A percentile compares a stretch with the other conserved stretches of the same genome.
Evolutionary conservation across 306 rosid species (phyloP).

Genomic region (Prunus salicina): DNA sequence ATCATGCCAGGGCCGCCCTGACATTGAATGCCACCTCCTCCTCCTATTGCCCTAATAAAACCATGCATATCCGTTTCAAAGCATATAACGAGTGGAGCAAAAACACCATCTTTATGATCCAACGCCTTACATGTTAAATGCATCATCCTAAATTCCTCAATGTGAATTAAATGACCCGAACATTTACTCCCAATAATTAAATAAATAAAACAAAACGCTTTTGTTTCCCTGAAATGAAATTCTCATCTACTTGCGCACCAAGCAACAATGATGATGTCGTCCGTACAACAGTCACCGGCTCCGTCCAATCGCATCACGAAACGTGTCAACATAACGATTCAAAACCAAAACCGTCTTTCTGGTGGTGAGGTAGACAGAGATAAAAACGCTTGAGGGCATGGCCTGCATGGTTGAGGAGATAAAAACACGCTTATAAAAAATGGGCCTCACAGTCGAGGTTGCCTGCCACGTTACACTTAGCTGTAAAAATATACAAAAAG

Average conservation of each 20-base stretch:
- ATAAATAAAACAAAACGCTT: background rate
- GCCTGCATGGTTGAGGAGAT: slow-evolving; percentile 19
- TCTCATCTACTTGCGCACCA: background rate
- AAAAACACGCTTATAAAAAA: slow-evolving; percentile 6
- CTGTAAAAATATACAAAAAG: slow-evolving; percentile 9
- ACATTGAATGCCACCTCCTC: background rate
- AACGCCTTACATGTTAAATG: background rate
- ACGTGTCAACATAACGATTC: background rate
- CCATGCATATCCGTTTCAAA: slow-evolving; percentile 3
- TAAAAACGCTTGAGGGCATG: background rate
- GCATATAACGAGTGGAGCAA: background rate
- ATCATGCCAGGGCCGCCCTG: too few species aligned
- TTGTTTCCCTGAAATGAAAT: too few species aligned
- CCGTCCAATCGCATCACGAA: background rate
- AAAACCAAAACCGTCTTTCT: background rate
- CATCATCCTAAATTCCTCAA: background rate
- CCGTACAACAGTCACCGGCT: background rate
- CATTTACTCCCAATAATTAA: slow-evolving; percentile 1
- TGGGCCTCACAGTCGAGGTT: slow-evolving; percentile 33
- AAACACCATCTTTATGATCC: slow-evolving; percentile 16
- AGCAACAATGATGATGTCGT: background rate
- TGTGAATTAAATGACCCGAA: background rate
- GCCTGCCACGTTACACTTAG: slow-evolving; percentile 43
- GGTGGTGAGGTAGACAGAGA: background rate
- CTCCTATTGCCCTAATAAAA: slow-evolving; percentile 11